Conservation (phyloP, 805 yeast species). For the Groenewaldozyma tartarivorans region DNA sequence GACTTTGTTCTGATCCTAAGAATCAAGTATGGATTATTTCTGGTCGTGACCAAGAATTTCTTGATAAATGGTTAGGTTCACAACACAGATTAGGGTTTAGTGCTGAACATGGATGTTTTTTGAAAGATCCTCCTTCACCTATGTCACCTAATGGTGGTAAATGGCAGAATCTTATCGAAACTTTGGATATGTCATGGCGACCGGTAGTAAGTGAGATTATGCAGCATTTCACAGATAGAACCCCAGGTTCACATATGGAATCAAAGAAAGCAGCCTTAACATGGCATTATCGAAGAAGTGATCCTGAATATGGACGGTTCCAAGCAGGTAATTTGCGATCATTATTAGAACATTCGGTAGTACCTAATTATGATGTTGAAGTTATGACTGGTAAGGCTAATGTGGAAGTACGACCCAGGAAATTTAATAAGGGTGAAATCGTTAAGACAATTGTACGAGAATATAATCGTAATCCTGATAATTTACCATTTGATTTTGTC, state of each 20-base stretch:
- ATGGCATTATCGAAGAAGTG: constrained; percentile 95
- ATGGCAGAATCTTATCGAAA: constrained; percentile 81
- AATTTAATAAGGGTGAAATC: constrained; percentile 94
- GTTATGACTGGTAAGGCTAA: constrained; percentile 97
- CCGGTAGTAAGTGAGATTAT: constrained; percentile 65
- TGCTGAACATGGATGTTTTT: constrained; percentile 97
- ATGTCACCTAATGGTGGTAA: constrained; percentile 22
- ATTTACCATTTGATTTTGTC: constrained; percentile 54
- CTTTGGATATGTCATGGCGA: constrained; percentile 93
- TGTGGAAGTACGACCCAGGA: constrained; percentile 91
- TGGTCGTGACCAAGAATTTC: constrained; percentile 87
- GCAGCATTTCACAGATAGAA: constrained; percentile 67
- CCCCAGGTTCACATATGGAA: constrained; percentile 86
- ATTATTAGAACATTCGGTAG: constrained; percentile 52
- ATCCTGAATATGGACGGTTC: constrained; percentile 84
- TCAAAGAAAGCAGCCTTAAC: constrained; percentile 87
- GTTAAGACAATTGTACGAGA: constrained; percentile 65
- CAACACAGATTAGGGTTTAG: constrained; percentile 63
- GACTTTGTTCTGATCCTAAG: constrained; percentile 60
- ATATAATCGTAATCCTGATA: constrained; percentile 14
- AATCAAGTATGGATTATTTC: constrained; percentile 92
- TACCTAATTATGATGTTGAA: constrained; percentile 67
- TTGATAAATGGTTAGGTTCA: constrained; percentile 81
- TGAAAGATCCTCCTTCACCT: constrained; percentile 54
- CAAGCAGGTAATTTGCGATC: constrained; percentile 70